A percentile compares a stretch with the other conserved stretches of the same genome.
Conservation (phyloP, 768 basidiomycete genomes). For the Infundibulicybe gibba region DNA sequence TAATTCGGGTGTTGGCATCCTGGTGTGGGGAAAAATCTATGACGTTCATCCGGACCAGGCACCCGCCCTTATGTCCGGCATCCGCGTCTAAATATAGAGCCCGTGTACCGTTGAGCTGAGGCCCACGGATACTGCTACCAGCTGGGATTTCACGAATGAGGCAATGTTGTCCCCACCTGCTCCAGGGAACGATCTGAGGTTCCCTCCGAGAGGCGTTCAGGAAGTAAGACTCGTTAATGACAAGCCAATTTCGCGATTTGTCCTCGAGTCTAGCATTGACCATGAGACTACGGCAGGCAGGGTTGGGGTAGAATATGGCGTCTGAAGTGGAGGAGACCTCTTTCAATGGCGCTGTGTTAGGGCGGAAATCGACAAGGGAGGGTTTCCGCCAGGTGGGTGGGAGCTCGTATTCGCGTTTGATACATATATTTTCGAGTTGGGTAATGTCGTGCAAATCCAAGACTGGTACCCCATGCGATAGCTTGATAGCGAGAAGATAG, state of each 20-base stretch:
- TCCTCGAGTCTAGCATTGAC: constrained; percentile 38
- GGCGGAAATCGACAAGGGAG: constrained; percentile 42
- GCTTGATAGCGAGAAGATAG: constrained; percentile 38
- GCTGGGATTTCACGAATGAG: constrained; percentile 37
- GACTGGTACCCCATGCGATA: constrained; percentile 28
- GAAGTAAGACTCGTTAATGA: constrained; percentile 54
- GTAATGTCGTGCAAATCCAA: constrained; percentile 45
- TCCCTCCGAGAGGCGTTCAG: constrained; percentile 38
- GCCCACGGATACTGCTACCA: constrained; percentile 27
- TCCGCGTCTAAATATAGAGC: constrained; percentile 43
- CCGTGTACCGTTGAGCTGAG: constrained; percentile 43
- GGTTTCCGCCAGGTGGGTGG: constrained; percentile 44
- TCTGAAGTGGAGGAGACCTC: constrained; percentile 31
- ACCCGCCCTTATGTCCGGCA: constrained; percentile 10
- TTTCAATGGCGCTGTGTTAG: constrained; percentile 39
- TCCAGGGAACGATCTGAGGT: constrained; percentile 46
- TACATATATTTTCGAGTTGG: constrained; percentile 34
- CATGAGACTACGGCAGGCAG: constrained; percentile 44
- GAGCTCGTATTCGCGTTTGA: constrained; percentile 53
- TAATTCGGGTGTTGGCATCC: constrained; percentile 24
- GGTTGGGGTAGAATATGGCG: constrained; percentile 57
- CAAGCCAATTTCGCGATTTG: constrained; percentile 42
- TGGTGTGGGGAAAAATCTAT: constrained; percentile 45
- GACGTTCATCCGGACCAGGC: constrained; percentile 27
- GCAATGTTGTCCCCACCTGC: constrained; percentile 50